These are phyloP conservation scores for Trametes cingulata DNA, from an alignment of 768 basidiomycete genomes.

Conservation along the genomic window DNA sequence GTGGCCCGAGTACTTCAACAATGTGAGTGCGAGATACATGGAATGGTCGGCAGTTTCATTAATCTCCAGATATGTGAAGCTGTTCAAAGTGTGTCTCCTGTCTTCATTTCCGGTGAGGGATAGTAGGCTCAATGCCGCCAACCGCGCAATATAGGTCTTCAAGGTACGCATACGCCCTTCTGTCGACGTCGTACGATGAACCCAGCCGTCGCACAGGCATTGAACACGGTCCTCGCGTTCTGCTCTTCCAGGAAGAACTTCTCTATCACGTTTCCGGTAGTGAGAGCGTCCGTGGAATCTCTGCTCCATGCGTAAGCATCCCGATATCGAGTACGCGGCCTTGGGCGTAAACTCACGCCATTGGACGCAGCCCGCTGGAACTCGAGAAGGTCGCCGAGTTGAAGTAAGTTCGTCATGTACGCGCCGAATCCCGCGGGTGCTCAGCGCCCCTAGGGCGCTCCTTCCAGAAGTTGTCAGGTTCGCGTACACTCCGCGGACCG, in stretches of 20 bases:
- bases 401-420: constrained; percentile 51
- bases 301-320: constrained; percentile 66
- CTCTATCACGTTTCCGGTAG: constrained; percentile 74
- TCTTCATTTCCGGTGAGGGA: not conserved
- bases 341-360: not conserved
- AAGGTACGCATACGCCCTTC: constrained; percentile 35
- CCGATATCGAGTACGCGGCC: not conserved
- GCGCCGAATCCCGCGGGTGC: not conserved
- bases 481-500: constrained; percentile 70
- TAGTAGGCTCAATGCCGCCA: no score
- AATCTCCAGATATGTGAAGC: constrained; percentile 28
- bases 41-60: not conserved
- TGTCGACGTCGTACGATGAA: not conserved
- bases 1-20: constrained; percentile 33
- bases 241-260: constrained; percentile 79
- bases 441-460: constrained; percentile 54
- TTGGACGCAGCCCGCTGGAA: constrained; percentile 64
- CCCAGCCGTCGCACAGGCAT: constrained; percentile 48
- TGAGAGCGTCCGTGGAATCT: constrained; percentile 78
- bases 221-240: constrained; percentile 89
- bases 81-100: constrained; percentile 54
- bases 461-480: constrained; percentile 80
- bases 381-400: constrained; percentile 79
- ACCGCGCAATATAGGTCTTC: constrained; percentile 40
- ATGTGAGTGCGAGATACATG: constrained; percentile 13